These are phyloP conservation scores for Haematococcus lacustris DNA, from an alignment of 139 green algal species.

Conservation along the genomic window DNA sequence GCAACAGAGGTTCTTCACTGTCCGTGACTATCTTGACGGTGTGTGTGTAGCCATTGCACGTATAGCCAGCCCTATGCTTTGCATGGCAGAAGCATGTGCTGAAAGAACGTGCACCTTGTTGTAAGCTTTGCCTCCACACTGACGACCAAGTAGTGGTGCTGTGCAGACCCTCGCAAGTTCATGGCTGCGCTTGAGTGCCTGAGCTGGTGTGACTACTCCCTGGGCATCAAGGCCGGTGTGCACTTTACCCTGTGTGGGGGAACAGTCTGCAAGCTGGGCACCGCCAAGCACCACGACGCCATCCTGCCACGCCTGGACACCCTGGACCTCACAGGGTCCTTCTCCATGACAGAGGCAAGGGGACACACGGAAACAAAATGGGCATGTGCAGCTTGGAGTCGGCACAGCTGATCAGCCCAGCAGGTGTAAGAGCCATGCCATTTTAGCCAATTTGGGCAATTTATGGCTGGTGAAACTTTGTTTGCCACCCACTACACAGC, in stretches of 20 bases:
- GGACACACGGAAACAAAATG: too few species aligned
- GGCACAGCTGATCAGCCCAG: too few species aligned
- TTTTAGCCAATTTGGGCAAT: too few species aligned
- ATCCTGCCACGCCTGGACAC: constrained; percentile 58
- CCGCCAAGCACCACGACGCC: constrained; percentile 69
- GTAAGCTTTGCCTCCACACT: too few species aligned
- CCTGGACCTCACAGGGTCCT: constrained; percentile 69
- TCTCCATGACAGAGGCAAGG: constrained; percentile 66
- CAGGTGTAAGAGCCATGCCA: too few species aligned
- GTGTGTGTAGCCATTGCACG: neutral
- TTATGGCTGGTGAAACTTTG: too few species aligned
- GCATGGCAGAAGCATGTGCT: too few species aligned
- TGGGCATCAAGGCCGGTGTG: constrained; percentile 84
- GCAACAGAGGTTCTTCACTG: constrained; percentile 58
- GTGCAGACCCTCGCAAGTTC: constrained; percentile 64
- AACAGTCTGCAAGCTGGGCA: constrained; percentile 59
- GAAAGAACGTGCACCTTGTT: too few species aligned
- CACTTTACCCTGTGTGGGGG: constrained; percentile 77
- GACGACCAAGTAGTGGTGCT: too few species aligned
- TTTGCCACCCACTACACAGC: too few species aligned
- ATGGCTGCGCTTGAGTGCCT: constrained; percentile 65
- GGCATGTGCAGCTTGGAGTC: too few species aligned
- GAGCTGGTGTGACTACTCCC: constrained; percentile 70
- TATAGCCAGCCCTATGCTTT: neutral
- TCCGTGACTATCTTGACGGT: constrained; percentile 55